Base-by-base conservation (phyloP, 441 rosid species). In the Erysimum cheiri region DNA sequence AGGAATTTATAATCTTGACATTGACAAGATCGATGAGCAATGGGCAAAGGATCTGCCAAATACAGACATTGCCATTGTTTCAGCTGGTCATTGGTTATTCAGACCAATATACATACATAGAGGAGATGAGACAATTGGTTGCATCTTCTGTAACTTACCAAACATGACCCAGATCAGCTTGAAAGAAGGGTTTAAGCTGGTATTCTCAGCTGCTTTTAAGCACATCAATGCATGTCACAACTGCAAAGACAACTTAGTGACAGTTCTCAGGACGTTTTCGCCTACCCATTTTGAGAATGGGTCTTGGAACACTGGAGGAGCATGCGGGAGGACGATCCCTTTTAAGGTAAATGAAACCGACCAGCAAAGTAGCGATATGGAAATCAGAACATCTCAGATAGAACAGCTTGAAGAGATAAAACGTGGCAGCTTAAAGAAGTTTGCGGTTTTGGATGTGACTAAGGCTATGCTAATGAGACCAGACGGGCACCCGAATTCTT, bases 201-300 rank as follows among this genome's bases (percentile, higher is more conserved):
- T 89, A 0, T 56, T 80, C 35, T 72, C 83, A 24, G 63, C 87
- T 0, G 79, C 88, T 1, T 61, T 91, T 0, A 49, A 19, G 11
- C 83, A 83, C 68, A 83, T 91, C 26, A 82, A 71, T 10, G 33
- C n/a, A 0, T 82, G 91, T 70, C 28, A 33, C 36, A 65, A 67
- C 5, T 82, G 88, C 74, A 78, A 72, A 50, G 62, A 15, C 15
- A 74, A 49, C 11, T 56, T 52, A 26, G 85, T 73, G 43, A 76
- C 90, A 0, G 35, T 88, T 37, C 47, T 85, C 6, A 82, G 97
- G 83, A 91, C 91, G 28, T 82, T 79, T 72, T 85, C 96, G 3
- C 93, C 92, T 0, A 78, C 95, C 0, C 93, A 88, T 77, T 93
- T 88, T 2, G 88, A 93, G 87, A 67, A 85, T 2, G 97, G 96